Evolutionary conservation across 306 rosid genomes (phyloP), one percentile per base, ranked within the genome.

Genomic region (Prinsepia uniflora): DNA sequence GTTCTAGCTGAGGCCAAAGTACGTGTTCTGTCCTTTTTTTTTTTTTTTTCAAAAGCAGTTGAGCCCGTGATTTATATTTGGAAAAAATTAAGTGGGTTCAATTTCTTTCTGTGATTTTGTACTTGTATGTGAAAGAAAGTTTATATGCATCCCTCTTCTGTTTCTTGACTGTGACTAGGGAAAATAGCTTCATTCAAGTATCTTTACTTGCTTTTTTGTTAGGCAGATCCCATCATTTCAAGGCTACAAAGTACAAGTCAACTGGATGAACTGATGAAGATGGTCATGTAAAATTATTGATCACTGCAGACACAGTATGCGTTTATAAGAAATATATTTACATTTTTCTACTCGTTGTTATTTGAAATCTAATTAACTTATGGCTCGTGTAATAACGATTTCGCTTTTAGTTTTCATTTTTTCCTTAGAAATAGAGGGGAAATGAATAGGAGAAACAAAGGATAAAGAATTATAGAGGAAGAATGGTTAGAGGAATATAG

Each of bases 1-100:
- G 84, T 86, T 73, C 61, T 94, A 73, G 97, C 97, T 55, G 95
- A 89, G 81, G 97, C 96, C 20, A 94, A 94, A 96, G 97, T 89
- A 64, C 20, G 59, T 5, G n/a, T 54, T 66, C 19, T 53, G 17
- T 60, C 18, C 48, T 65, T 13, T 45, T 11, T 6, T 46, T n/a
- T 41, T n/a, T n/a, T n/a, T n/a, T n/a, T n/a, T n/a, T n/a, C n/a
- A n/a, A n/a, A n/a, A n/a, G 36, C 22, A 20, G 10, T 63, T 10
- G 10, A 20, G 10, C 7, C 9, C 22, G 22, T 49, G 34, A 42
- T 69, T 39, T 4, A 2, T 45, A 4, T 45, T 24, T 7, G 17
- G 6, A 15, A 15, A 3, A 12, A 2, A 15, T 15, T 47, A 17
- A 5, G 58, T 67, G 59, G 36, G 60, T 53, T 40, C 19, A 43